Evolutionary conservation across 2,329 filamentous ascomycete genomes (phyloP).

Genomic region (Pseudogymnoascus sp.): DNA sequence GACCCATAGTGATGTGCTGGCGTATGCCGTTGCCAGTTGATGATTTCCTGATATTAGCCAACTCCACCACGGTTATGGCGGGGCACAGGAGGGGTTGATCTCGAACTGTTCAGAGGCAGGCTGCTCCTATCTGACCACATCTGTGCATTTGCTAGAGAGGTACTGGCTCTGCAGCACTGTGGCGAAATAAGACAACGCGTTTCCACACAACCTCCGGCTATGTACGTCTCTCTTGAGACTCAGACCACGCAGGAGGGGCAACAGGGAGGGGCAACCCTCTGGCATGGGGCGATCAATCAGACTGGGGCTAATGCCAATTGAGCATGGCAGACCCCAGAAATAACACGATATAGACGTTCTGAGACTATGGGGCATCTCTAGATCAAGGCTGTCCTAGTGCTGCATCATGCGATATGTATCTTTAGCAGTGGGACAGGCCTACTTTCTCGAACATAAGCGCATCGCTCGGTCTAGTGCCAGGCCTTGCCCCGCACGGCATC

Average conservation of each 20-base stretch:
- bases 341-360: constrained; percentile 8
- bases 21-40: constrained; percentile 77
- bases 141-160: constrained; percentile 25
- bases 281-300: constrained; percentile 2
- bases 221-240: constrained; percentile 2
- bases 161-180: constrained; percentile 26
- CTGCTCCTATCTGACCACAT: background rate
- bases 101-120: constrained; percentile 24
- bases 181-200: constrained; percentile 22
- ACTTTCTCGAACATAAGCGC: constrained; percentile 6
- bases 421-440: constrained; percentile 1
- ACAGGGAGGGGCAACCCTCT: background rate
- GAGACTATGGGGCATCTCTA: constrained; percentile 1
- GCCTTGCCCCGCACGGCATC: constrained; percentile 8
- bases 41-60: constrained; percentile 53
- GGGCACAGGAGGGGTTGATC: constrained; percentile 29
- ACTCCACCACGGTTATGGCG: constrained; percentile 48
- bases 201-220: constrained; percentile 2
- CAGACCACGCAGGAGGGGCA: background rate
- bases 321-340: constrained; percentile 3
- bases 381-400: background rate
- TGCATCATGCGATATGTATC: constrained; percentile 8
- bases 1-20: constrained; percentile 79
- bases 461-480: constrained; percentile 1
- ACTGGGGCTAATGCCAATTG: constrained; percentile 4